phyloP scores from a whole-genome alignment of 768 basidiomycete genomes.

The Suillus subluteus region DNA sequence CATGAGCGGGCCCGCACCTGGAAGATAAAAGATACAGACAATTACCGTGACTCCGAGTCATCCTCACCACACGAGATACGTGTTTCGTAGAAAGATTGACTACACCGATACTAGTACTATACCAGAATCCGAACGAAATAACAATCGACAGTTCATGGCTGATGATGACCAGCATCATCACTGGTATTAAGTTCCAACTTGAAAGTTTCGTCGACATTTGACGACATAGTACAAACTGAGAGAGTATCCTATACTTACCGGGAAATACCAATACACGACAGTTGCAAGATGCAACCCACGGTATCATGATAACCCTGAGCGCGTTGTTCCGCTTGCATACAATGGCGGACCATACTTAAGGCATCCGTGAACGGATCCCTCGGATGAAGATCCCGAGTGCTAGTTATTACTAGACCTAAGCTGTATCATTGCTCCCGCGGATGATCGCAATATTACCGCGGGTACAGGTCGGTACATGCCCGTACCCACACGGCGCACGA shows the following conservation, averaged over 20 bases:
- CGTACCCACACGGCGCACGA: background rate
- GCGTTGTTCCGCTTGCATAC: constrained; percentile 46
- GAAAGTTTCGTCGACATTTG: constrained; percentile 49
- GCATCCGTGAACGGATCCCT: background rate
- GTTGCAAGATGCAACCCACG: constrained; percentile 66
- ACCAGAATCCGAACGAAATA: constrained; percentile 71
- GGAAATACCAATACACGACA: constrained; percentile 43
- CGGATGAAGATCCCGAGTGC: constrained; percentile 1
- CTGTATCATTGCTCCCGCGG: background rate
- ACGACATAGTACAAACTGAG: background rate
- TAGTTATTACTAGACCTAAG: constrained; percentile 32
- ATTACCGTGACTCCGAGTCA: constrained; percentile 50
- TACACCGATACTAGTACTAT: constrained; percentile 51
- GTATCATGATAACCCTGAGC: constrained; percentile 42
- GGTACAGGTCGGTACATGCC: background rate
- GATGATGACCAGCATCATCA: constrained; percentile 39
- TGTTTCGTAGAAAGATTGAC: constrained; percentile 56
- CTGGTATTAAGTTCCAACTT: constrained; percentile 49
- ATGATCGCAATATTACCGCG: background rate
- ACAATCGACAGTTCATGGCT: background rate
- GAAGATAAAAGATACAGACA: constrained; percentile 39
- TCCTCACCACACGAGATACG: constrained; percentile 68
- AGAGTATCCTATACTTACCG: background rate
- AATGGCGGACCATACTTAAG: constrained; percentile 35
- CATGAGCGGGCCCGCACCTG: constrained; percentile 12